A percentile compares a stretch with the other conserved stretches of the same genome.
Evolutionary conservation across 192 early-diverging fungal genomes (phyloP).

Genomic region (Dispira simplex): DNA sequence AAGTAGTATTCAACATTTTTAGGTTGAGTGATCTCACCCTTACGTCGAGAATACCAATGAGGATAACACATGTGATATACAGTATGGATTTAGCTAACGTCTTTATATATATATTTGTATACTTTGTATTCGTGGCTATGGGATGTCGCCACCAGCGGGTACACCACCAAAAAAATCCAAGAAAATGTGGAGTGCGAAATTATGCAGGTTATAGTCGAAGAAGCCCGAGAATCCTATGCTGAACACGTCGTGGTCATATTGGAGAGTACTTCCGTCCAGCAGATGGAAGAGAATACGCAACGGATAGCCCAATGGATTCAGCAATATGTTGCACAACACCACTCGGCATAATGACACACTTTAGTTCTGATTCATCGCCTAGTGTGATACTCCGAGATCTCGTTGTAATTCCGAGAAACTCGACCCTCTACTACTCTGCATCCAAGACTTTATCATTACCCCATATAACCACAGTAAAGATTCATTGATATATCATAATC

Average conservation of each 20-base stretch:
- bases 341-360: neutral
- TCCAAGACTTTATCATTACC: no score
- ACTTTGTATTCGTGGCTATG: neutral
- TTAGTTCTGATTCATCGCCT: no score
- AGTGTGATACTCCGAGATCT: no score
- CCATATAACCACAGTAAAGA: no score
- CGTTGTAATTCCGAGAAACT: no score
- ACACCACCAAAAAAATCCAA: constrained; percentile 65
- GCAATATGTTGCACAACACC: neutral
- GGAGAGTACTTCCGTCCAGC: constrained; percentile 56
- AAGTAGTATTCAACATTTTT: neutral
- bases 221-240: constrained; percentile 71
- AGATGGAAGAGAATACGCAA: constrained; percentile 89
- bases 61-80: no score
- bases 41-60: no score
- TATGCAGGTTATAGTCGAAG: constrained; percentile 88
- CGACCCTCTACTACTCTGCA: no score
- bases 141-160: constrained; percentile 35
- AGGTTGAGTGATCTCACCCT: no score
- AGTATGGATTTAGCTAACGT: no score
- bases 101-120: no score
- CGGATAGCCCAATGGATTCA: constrained; percentile 47
- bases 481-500: no score
- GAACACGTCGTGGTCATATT: constrained; percentile 69
- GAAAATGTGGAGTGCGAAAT: constrained; percentile 97